phyloP scores from a whole-genome alignment of 1,284 basidiomycete genomes.

The Pisolithus thermaeus region DNA sequence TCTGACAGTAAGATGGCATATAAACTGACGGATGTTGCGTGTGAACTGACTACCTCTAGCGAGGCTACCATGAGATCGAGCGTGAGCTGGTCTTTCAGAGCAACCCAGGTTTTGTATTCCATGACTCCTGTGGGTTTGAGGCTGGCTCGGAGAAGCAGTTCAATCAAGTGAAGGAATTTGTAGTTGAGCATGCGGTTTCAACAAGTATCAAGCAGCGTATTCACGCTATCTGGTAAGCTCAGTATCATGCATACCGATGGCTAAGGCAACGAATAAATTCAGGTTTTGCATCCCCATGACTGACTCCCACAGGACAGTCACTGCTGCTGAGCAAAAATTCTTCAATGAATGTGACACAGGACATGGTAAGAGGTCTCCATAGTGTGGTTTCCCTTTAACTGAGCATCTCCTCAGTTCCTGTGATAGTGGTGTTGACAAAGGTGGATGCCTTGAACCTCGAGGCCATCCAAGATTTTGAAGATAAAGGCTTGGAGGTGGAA shows the following conservation, averaged over 20 bases:
- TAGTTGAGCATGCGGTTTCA: conserved; percentile 6
- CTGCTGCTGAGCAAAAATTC: conserved; percentile 7
- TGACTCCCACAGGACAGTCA: conserved; percentile 6
- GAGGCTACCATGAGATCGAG: conserved; percentile 29
- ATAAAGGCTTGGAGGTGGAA: neutral
- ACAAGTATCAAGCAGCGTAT: conserved; percentile 8
- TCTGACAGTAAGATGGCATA: neutral
- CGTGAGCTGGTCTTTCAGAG: conserved; percentile 23
- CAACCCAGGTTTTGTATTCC: conserved; percentile 20
- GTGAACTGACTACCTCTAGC: conserved; percentile 11
- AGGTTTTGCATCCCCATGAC: conserved; percentile 18
- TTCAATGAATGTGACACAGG: conserved; percentile 8
- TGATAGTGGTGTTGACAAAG: neutral
- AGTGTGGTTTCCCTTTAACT: no score
- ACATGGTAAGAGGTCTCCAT: neutral
- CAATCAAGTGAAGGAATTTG: conserved; percentile 15
- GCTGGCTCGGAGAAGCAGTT: conserved; percentile 18
- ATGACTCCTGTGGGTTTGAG: conserved; percentile 28
- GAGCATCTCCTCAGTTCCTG: neutral
- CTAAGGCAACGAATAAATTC: neutral
- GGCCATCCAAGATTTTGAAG: conserved; percentile 6
- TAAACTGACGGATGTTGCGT: no score
- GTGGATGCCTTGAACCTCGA: conserved; percentile 27
- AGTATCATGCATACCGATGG: neutral
- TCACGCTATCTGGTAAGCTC: conserved; percentile 24